phyloP scores from a whole-genome alignment of 2,329 filamentous ascomycete genomes.

The Cylindrodendrum hubeiense region DNA sequence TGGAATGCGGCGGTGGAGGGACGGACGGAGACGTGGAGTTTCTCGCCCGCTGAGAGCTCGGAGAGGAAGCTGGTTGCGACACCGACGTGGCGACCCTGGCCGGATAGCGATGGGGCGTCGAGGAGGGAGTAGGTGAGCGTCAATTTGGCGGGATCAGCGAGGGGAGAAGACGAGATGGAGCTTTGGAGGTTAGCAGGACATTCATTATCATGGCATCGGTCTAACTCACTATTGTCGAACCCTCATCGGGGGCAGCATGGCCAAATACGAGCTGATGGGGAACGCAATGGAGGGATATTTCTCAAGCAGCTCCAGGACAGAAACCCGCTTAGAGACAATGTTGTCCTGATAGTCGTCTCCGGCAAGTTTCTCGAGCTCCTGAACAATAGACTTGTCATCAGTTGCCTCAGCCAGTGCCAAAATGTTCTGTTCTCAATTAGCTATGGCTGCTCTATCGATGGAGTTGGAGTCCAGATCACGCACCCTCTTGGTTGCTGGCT shows the following conservation, averaged over 20 bases:
- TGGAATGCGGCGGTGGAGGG: slow-evolving; percentile 61
- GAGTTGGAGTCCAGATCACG: slow-evolving; percentile 29
- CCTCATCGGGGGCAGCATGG: slow-evolving; percentile 81
- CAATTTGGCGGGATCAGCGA: slow-evolving; percentile 66
- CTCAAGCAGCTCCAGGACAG: slow-evolving; percentile 78
- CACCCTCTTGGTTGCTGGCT: slow-evolving; percentile 77
- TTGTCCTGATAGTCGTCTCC: slow-evolving; percentile 61
- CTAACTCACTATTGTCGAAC: slow-evolving; percentile 74
- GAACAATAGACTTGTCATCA: slow-evolving; percentile 56
- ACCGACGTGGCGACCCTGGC: slow-evolving; percentile 65
- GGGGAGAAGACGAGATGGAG: slow-evolving; percentile 81
- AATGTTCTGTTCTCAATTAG: slow-evolving; percentile 46
- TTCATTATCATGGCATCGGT: neutral
- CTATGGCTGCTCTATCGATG: neutral
- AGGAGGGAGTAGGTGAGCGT: slow-evolving; percentile 79
- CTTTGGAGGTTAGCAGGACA: slow-evolving; percentile 39
- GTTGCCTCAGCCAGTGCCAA: slow-evolving; percentile 61
- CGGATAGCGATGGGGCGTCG: slow-evolving; percentile 65
- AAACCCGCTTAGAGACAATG: slow-evolving; percentile 68
- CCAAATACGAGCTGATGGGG: slow-evolving; percentile 75
- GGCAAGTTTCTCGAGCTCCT: slow-evolving; percentile 60
- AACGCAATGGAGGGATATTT: slow-evolving; percentile 70
- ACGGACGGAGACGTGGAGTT: slow-evolving; percentile 63
- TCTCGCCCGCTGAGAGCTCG: slow-evolving; percentile 57
- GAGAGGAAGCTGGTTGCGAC: slow-evolving; percentile 73